Evolutionary conservation across 2,329 filamentous ascomycete genomes (phyloP).

Genomic region (Tolypocladium amazonense): DNA sequence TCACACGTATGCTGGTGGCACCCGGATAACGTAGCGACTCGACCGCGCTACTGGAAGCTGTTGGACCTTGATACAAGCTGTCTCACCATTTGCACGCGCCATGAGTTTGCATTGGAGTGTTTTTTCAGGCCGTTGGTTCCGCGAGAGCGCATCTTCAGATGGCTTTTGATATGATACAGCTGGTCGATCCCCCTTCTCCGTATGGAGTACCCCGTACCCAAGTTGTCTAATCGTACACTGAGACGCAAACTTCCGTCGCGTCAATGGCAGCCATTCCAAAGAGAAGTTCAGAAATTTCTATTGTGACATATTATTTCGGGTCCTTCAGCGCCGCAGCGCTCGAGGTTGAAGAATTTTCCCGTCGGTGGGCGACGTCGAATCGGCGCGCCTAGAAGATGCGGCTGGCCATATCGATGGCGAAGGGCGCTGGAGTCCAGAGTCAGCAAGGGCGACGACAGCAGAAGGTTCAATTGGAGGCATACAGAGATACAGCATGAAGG

Average conservation of each 20-base stretch:
- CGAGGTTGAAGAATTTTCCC: not conserved
- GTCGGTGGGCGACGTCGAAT: not conserved
- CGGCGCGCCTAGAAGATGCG: conserved; percentile 25
- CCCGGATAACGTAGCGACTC: not conserved
- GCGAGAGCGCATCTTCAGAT: not conserved
- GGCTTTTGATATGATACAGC: not conserved
- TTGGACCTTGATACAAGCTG: not conserved
- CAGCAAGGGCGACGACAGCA: not conserved
- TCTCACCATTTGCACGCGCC: not conserved
- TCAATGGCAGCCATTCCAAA: not conserved
- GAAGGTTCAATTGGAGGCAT: conserved; percentile 23
- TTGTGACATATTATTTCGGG: not conserved
- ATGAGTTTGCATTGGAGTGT: not conserved
- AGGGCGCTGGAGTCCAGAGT: conserved; percentile 35
- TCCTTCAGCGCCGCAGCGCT: not conserved
- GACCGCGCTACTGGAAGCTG: not conserved
- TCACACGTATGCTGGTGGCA: not conserved
- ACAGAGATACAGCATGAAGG: conserved; percentile 68
- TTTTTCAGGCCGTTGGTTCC: not conserved
- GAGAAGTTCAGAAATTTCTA: not conserved
- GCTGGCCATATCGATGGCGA: conserved; percentile 42
- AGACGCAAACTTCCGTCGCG: not conserved
- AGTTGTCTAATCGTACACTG: not conserved
- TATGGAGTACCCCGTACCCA: too few relatives aligned
- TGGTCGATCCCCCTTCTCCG: not conserved